Evolutionary conservation across 1,139 yeast genomes (phyloP), one percentile per base, ranked within the genome.

Genomic region (Saccharomyces hybrid): DNA sequence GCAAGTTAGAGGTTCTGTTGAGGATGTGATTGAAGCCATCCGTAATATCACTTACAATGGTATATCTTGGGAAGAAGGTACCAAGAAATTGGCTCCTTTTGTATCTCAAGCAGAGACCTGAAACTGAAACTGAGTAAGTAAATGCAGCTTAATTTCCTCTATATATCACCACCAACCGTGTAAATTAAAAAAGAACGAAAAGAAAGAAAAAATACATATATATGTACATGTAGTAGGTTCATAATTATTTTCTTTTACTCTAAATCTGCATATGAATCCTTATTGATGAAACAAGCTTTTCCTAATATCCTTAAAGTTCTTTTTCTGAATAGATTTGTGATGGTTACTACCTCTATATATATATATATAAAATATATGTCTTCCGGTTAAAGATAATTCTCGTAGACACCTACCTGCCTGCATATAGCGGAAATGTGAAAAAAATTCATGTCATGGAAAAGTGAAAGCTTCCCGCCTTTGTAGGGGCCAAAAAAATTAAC

Each of bases 1-100:
- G 70, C 99, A 95, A 78, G 97, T 91, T 52, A 89, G 99, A 80
- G 99, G 99, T 60, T 76, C 89, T 19, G 80, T 84, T 59, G 84
- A 81, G 54, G 93, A 84, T 26, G 83, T 95, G 58, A 78, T 93
- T 62, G 79, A 78, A 54, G 97, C 97, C 53, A 82, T 95, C 64
- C 83, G 83, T 73, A 80, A 77, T 34, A 82, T 93, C 71, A 84
- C 93, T 53, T 86, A 86, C 71, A 80, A 80, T 55, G 91, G 88
- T 61, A 79, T 73, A 54, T 66, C 86, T 16, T 93, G 99, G 99
- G 81, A 78, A 51, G 88, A 88, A 68, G 97, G 95, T 65, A 90
- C 97, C 57, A 75, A 83, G 63, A 71, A 75, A 56, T 78, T 88
- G 64, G 73, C 79, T 50, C 83, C 84, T 51, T 87, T 88, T 66